Conservation (phyloP, 2,329 filamentous ascomycete species). For the Penicillium sp. region DNA sequence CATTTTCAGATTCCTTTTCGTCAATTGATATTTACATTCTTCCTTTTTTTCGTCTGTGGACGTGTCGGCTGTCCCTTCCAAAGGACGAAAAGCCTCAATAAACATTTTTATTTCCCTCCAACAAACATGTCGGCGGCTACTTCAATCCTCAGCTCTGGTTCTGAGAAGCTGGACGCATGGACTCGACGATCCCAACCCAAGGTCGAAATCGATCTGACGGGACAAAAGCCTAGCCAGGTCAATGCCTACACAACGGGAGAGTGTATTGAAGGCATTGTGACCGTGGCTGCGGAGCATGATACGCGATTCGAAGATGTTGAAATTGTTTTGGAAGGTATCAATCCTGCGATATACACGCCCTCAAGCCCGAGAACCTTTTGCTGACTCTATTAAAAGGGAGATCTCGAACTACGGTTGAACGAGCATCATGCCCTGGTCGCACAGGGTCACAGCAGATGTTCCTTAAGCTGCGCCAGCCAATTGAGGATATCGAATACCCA, state of each 20-base stretch:
- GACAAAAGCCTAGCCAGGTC: conserved; percentile 39
- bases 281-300: conserved; percentile 53
- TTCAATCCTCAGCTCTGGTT: conserved; percentile 29
- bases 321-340: conserved; percentile 58
- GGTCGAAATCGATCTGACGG: conserved; percentile 32
- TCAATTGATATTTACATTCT: not conserved
- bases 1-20: not conserved
- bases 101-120: not conserved
- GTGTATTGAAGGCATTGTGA: conserved; percentile 56
- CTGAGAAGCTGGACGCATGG: conserved; percentile 30
- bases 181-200: conserved; percentile 32
- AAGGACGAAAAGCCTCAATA: not conserved
- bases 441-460: conserved; percentile 63
- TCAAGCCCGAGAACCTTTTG: not conserved
- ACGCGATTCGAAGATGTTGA: conserved; percentile 60
- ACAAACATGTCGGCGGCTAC: conserved; percentile 21
- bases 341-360: not conserved
- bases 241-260: conserved; percentile 60
- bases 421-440: conserved; percentile 55
- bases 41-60: not conserved
- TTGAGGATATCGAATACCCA: conserved; percentile 56
- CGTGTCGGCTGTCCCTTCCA: not conserved
- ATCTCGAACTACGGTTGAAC: conserved; percentile 57
- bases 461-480: conserved; percentile 63
- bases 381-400: conserved; percentile 41